Evolutionary conservation across 2,329 filamentous ascomycete genomes (phyloP), one percentile per base, ranked within the genome.

Genomic region (Hypoxylon sp.): DNA sequence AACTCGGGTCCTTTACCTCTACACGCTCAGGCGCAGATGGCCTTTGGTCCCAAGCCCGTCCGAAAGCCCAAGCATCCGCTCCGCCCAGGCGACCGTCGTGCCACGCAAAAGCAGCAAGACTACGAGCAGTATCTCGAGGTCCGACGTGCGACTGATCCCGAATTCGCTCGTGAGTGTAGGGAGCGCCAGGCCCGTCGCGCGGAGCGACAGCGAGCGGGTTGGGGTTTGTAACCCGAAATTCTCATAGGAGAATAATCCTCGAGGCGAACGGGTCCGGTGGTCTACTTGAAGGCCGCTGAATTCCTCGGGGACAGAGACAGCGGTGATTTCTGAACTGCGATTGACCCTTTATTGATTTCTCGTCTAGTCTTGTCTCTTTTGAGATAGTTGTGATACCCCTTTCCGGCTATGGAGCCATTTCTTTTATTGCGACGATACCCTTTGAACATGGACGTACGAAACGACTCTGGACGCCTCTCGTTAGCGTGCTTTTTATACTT

Each of bases 71-170:
- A 69, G 39, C 69, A 69, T 5, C 71, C 73, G 1, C 64, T 68
- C 45, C 61, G 65, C 7, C 69, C 70, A 1, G 67, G 68, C n/a
- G 74, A 77, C 43, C 58, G 60, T 5, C 19, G 16, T 2, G 70
- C 68, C 41, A 50, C 65, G 1, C 59, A 57, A 47, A 62, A 73
- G 9, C 76, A 78, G 39, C 70, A 72, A 47, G 52, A 67, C 30
- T 78, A 77, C 59, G 76, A 78, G 58, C 70, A 70, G 19, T 78
- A 75, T 27, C 73, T 78, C 6, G 75, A 78, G 58, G 57, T 65
- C 19, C 70, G 65, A 32, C 74, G 76, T 14, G 51, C 67, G 0
- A 70, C 63, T 0, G 68, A 78, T 25, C 67, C 70, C 1, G 30
- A 41, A 1, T 77, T 74, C 25, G 74, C 75, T 11, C 41, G 65